Evolutionary conservation across 176 grass and related monocot species (phyloP).

Genomic region (Poa pratensis): DNA sequence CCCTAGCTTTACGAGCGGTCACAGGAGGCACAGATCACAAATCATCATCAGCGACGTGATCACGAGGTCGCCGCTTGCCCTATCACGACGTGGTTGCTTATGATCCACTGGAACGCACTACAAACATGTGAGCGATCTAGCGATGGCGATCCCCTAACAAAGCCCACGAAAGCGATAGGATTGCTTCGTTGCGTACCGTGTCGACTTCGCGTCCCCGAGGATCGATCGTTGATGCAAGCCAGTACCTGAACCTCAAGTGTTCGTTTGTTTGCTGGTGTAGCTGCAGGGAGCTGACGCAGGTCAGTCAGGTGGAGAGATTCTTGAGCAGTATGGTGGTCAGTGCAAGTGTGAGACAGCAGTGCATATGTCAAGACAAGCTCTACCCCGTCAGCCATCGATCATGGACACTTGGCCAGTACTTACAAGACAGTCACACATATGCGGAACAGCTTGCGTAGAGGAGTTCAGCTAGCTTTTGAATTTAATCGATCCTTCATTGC

Average conservation of each 20-base stretch:
- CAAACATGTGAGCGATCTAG: slow-evolving; percentile 51
- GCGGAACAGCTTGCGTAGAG: slow-evolving; percentile 33
- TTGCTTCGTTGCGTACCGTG: not conserved
- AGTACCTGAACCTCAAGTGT: not conserved
- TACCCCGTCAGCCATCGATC: not conserved
- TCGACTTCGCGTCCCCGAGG: not conserved
- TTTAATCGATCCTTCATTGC: slow-evolving; percentile 19
- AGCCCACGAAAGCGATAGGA: slow-evolving; percentile 41
- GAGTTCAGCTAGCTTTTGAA: slow-evolving; percentile 31
- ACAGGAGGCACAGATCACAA: not conserved
- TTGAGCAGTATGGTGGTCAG: not conserved
- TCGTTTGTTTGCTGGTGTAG: not conserved
- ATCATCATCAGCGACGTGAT: not conserved
- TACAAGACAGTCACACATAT: not conserved
- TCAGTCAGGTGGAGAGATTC: slow-evolving; percentile 21
- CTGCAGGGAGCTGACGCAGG: slow-evolving; percentile 30
- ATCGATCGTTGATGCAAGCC: not conserved
- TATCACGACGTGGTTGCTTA: slow-evolving; percentile 13
- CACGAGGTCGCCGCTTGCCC: not conserved
- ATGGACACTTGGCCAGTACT: not conserved
- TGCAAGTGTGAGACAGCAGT: slow-evolving; percentile 1
- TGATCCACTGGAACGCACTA: slow-evolving; percentile 36
- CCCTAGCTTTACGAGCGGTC: not conserved
- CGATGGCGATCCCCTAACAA: slow-evolving; percentile 52
- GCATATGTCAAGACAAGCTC: not conserved